Base-by-base conservation (phyloP, 805 yeast genomes). In the Kuraishia molischiana region DNA sequence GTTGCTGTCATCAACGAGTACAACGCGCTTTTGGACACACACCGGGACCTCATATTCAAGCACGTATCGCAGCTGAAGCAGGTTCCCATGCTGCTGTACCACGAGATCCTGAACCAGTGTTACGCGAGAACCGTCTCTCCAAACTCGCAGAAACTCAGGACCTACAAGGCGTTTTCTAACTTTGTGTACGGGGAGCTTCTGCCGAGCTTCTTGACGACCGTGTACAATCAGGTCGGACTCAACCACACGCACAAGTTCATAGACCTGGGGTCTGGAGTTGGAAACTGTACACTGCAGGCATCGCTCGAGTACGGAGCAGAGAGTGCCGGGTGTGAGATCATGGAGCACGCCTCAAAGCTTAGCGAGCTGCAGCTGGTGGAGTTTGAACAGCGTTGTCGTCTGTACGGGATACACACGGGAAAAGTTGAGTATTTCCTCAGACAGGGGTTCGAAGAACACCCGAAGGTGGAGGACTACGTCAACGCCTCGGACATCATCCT, bases 251-350 rank as follows among this genome's bases (percentile, higher is more conserved):
- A 74, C 32, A 71, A 65, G n/a, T 87, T 86, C 50, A 76, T 89
- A 44, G 97, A 89, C 58, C 64, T 89, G 19, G 97, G 97, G 0
- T 85, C 95, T 0, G 97, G 97, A 13, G 96, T 89, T 13, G 97
- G 96, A 0, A 89, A 89, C 52, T 85, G 95, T 41, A 80, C 83
- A 0, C 69, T 87, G 31, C 96, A 87, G 54, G 94, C 95, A 0
- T 86, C 95, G 0, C 56, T 89, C 26, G 95, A 87, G 49, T 77
- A 74, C 53, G 95, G 95, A 2, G 82, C 87, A 42, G 67, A 67
- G 38, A 79, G 95, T 55, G 85, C 84, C 50, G 97, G 97, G 1
- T 85, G 90, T 57, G 97, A 89, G 53, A 72, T 89, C 35, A 87
- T 87, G 95, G 72, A 71, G 14, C 79, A 79, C 46, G 95, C 96